These are phyloP conservation scores for Babesia bovis DNA, from an alignment of 169 alveolate genomes.

Conservation along the genomic window DNA sequence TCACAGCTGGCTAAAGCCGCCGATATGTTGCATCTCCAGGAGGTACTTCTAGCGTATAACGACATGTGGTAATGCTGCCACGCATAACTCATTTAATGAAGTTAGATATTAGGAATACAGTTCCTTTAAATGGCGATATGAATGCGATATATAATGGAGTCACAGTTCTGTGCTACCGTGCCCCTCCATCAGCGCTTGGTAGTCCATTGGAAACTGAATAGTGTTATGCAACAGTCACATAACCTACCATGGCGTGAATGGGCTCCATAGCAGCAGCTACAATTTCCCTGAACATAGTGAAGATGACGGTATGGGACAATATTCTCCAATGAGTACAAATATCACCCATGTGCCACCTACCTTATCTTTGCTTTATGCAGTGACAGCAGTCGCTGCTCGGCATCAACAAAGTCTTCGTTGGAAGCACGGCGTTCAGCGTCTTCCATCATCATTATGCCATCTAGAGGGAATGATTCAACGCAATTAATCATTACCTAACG, in stretches of 20 bases:
- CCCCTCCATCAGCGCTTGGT: slow-evolving; percentile 30
- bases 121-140: neutral
- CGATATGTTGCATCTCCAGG: slow-evolving; percentile 52
- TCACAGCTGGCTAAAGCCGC: slow-evolving; percentile 41
- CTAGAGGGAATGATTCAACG: slow-evolving; percentile 23
- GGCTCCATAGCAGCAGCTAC: slow-evolving; percentile 77
- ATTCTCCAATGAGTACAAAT: no score
- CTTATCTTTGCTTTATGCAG: slow-evolving; percentile 73
- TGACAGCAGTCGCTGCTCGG: slow-evolving; percentile 69
- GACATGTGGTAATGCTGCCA: slow-evolving; percentile 7
- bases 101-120: neutral
- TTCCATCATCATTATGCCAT: slow-evolving; percentile 77
- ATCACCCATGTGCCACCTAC: slow-evolving; percentile 54
- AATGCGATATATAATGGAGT: neutral
- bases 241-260: slow-evolving; percentile 68
- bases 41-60: slow-evolving; percentile 14
- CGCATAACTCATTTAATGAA: slow-evolving; percentile 9
- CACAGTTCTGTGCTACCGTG: neutral
- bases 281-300: slow-evolving; percentile 65
- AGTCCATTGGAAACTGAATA: slow-evolving; percentile 58
- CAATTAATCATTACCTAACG: slow-evolving; percentile 23
- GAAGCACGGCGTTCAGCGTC: slow-evolving; percentile 69
- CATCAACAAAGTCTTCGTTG: slow-evolving; percentile 74
- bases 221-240: slow-evolving; percentile 4
- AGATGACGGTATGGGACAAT: neutral